Evolutionary conservation across 2,329 filamentous ascomycete species (phyloP), one percentile per base, ranked within the genome.

Genomic region (Periconia sp.): DNA sequence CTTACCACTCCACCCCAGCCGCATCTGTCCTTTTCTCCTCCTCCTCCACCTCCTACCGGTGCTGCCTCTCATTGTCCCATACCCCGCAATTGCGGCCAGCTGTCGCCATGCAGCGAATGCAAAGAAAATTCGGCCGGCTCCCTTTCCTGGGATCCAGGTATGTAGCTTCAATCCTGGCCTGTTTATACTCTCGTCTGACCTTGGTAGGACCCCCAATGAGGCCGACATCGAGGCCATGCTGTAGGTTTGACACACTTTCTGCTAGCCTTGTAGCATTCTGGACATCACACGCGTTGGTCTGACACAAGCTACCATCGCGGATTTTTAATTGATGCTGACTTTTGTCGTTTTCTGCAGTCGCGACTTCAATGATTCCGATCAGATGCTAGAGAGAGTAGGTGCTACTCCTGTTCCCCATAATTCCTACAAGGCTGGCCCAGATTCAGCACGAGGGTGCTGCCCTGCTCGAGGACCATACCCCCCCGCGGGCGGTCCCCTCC

Each of bases 341-440:
- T 28, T 11, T 12, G 11, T 13, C 25, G 25, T 28, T 13, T 11
- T 12, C 12, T 28, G 12, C 11, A 28, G 25, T 39, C n/a, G n/a
- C n/a, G n/a, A n/a, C 61, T 94, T 91, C 64, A 86, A 90, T 56
- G 85, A 92, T 68, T 87, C 86, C 18, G 87, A 94, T 67, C 82
- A 81, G 54, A 80, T 92, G 64, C 78, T 94, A 51, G 79, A 81
- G 52, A 85, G 84, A 77, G 88, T 90, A 74, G 44, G 73, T 59
- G 21, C 31, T 41, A 32, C 21, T 43, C n/a, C 29, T 41, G 25
- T 5, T 23, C 43, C 16, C 33, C 5, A 29, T n/a, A 5, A 5
- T 15, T 15, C n/a, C 12, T 29, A 11, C 4, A 31, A 17, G 29
- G 5, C 9, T 17, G 15, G 15, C 29, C 8, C 15, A 11, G 6